Evolutionary conservation across 371 early-diverging fungal species (phyloP).

Genomic region (Basidiobolus heterosporus): DNA sequence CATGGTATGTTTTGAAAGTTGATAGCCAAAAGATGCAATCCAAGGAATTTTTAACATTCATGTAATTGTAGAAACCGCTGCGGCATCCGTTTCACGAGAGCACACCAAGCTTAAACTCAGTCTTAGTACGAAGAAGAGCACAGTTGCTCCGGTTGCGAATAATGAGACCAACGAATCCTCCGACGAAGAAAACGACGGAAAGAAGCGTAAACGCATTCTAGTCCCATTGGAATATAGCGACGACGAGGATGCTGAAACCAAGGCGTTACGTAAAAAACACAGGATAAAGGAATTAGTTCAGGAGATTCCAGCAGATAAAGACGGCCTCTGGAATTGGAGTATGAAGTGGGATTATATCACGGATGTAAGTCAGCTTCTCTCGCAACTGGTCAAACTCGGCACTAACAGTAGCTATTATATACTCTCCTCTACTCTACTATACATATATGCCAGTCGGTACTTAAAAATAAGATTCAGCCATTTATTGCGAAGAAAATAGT

Average conservation of each 20-base stretch:
- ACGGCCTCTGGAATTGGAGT: slow-evolving; percentile 52
- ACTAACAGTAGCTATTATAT: background rate
- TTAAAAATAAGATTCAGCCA: slow-evolving; percentile 45
- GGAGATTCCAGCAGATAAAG: slow-evolving; percentile 60
- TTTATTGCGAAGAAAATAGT: slow-evolving; percentile 62
- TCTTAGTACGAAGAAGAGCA: slow-evolving; percentile 7
- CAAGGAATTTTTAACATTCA: slow-evolving; percentile 5
- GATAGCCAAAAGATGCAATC: slow-evolving; percentile 2
- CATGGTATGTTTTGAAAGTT: background rate
- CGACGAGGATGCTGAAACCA: slow-evolving; percentile 15
- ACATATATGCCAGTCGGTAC: slow-evolving; percentile 15
- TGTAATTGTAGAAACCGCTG: slow-evolving; percentile 1
- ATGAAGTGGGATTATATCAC: slow-evolving; percentile 63
- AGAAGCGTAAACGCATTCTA: slow-evolving; percentile 25
- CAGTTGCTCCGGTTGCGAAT: slow-evolving; percentile 17
- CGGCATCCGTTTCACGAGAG: slow-evolving; percentile 3
- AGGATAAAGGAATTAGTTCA: slow-evolving; percentile 46
- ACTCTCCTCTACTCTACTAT: background rate
- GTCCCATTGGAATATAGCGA: slow-evolving; percentile 41
- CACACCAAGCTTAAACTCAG: slow-evolving; percentile 6
- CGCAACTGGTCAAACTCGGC: background rate
- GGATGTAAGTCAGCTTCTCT: slow-evolving; percentile 23
- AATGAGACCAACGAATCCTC: slow-evolving; percentile 33
- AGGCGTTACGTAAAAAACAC: slow-evolving; percentile 13
- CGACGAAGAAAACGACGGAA: slow-evolving; percentile 27